Evolutionary conservation across 2,329 filamentous ascomycete species (phyloP).

Genomic region (Plenodomus tracheiphilus): DNA sequence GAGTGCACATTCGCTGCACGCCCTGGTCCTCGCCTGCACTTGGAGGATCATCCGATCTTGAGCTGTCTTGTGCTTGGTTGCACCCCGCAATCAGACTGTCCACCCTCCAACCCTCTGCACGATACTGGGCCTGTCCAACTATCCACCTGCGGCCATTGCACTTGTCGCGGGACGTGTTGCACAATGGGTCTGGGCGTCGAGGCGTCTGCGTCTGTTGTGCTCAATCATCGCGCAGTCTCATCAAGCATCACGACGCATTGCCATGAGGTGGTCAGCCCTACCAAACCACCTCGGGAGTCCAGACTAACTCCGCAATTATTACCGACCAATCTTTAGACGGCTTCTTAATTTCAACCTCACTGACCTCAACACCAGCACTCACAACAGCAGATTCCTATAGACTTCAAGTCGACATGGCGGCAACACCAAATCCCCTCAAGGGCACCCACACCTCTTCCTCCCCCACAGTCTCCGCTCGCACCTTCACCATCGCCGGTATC

Average conservation of each 20-base stretch:
- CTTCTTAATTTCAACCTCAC: neutral
- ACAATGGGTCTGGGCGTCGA: neutral
- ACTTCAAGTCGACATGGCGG: constrained; percentile 26
- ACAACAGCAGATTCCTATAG: neutral
- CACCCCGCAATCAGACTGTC: neutral
- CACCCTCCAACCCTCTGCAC: neutral
- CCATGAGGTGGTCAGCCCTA: no score
- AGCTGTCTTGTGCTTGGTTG: neutral
- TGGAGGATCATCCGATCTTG: neutral
- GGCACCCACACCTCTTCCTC: constrained; percentile 26
- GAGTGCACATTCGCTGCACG: no score
- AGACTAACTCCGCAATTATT: neutral
- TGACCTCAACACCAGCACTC: neutral
- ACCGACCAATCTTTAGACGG: neutral
- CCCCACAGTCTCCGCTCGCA: constrained; percentile 62
- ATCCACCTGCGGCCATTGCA: neutral
- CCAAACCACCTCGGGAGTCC: no score
- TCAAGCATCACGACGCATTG: no score
- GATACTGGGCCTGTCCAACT: neutral
- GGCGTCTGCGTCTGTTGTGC: no score
- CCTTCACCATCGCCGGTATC: constrained; percentile 75
- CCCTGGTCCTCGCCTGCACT: neutral
- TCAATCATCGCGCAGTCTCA: no score
- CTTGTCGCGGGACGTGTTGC: neutral
- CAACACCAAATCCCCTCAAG: constrained; percentile 42